phyloP scores from a whole-genome alignment of 139 green algal species.

The Coccomyxa sp. region DNA sequence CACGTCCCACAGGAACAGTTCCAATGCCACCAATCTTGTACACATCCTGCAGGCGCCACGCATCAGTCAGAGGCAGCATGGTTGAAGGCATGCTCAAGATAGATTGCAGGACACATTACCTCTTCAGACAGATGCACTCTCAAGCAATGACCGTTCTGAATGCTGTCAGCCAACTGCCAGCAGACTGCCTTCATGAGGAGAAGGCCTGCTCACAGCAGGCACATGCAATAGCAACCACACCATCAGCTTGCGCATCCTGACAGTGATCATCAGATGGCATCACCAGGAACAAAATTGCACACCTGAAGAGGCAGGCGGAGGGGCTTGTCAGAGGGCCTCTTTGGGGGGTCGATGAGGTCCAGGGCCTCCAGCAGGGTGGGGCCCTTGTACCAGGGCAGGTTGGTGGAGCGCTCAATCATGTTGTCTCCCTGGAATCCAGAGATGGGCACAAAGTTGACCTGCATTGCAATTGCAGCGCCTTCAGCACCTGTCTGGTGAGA shows the following conservation, averaged over 20 bases:
- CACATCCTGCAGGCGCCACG: constrained; percentile 47
- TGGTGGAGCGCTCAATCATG: constrained; percentile 93
- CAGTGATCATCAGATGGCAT: neutral
- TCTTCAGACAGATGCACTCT: no score
- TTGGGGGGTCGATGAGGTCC: constrained; percentile 81
- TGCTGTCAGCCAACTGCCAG: no score
- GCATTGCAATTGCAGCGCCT: neutral
- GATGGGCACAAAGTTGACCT: constrained; percentile 96
- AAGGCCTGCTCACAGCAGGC: no score
- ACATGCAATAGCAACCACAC: no score
- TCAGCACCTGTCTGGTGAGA: neutral
- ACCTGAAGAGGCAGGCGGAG: constrained; percentile 93
- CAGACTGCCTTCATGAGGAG: no score
- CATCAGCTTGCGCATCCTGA: neutral
- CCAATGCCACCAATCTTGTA: constrained; percentile 99
- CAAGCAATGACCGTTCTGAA: constrained; percentile 2
- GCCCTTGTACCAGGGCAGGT: constrained; percentile 95
- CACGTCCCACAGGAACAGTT: constrained; percentile 95
- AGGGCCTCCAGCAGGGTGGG: constrained; percentile 85
- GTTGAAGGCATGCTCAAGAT: neutral
- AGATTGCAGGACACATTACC: no score
- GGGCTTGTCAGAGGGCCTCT: constrained; percentile 78
- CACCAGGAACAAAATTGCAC: no score
- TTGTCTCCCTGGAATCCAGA: constrained; percentile 99
- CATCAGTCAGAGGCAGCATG: neutral